These are phyloP conservation scores for Penicillium polonicum DNA, from an alignment of 2,329 filamentous ascomycete species.

Conservation along the genomic window DNA sequence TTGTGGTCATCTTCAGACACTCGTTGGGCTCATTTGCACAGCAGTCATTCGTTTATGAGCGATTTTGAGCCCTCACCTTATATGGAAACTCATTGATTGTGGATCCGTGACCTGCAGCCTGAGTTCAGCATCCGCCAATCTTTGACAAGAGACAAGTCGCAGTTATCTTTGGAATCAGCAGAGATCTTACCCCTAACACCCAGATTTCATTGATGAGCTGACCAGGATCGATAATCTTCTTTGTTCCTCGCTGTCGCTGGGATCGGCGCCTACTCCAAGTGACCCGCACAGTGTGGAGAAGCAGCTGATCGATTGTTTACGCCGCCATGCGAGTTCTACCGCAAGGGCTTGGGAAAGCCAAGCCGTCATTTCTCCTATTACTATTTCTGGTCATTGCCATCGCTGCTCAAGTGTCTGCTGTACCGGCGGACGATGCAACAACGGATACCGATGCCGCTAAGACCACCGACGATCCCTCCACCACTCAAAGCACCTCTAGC, in stretches of 20 bases:
- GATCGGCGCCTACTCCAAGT: conserved; percentile 19
- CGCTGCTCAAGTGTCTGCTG: conserved; percentile 20
- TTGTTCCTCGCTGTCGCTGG: conserved; percentile 11
- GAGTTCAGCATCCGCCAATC: conserved; percentile 8
- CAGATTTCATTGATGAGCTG: background rate
- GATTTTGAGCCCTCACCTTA: background rate
- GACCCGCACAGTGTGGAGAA: conserved; percentile 28
- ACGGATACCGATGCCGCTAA: conserved; percentile 21
- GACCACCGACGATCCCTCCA: conserved; percentile 25
- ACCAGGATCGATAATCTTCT: conserved; percentile 1
- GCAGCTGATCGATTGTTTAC: conserved; percentile 19
- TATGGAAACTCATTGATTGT: conserved; percentile 1
- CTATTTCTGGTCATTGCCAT: conserved; percentile 17
- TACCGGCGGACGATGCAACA: conserved; percentile 19
- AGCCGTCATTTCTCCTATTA: conserved; percentile 16
- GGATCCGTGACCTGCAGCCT: conserved; percentile 6
- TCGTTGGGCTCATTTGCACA: conserved; percentile 9
- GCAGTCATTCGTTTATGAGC: conserved; percentile 19
- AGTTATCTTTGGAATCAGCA: background rate
- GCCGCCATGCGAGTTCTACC: conserved; percentile 21
- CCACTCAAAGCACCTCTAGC: conserved; percentile 23
- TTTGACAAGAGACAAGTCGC: conserved; percentile 2
- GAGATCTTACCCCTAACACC: background rate
- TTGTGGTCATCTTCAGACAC: background rate
- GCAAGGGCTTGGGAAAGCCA: conserved; percentile 15